Percentiles rank a stretch among this genome's conserved stretches.
Evolutionary conservation across 192 early-diverging fungal species (phyloP).

Genomic region (Entomortierella parvispora): DNA sequence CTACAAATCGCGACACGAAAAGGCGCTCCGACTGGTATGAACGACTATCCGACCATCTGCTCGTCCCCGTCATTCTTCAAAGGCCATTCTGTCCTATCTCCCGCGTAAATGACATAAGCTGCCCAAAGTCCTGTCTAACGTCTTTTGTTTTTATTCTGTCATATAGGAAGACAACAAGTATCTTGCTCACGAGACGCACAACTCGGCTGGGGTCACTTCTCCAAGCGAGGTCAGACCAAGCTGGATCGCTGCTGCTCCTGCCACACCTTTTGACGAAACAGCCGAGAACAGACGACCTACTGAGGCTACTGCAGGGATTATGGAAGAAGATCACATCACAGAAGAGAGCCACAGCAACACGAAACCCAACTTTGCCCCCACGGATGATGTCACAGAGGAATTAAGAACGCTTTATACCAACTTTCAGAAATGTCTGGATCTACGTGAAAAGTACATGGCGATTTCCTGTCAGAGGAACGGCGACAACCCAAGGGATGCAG

Average conservation of each 20-base stretch:
- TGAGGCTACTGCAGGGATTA: conserved; percentile 3
- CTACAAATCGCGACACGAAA: conserved; percentile 19
- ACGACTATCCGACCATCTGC: no score
- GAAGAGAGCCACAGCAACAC: background rate
- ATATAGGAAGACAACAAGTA: conserved; percentile 30
- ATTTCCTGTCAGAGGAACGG: conserved; percentile 72
- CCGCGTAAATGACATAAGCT: no score
- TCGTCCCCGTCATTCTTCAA: no score
- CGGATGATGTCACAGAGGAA: conserved; percentile 67
- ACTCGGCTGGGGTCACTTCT: background rate
- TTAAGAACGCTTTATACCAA: conserved; percentile 67
- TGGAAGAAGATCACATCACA: background rate
- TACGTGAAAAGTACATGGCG: conserved; percentile 89
- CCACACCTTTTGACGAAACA: conserved; percentile 1
- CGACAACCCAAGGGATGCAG: conserved; percentile 87
- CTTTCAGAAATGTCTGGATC: conserved; percentile 77
- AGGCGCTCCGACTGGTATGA: conserved; percentile 12
- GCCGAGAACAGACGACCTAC: background rate
- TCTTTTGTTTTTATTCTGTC: background rate
- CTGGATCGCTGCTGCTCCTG: background rate
- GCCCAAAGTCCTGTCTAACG: no score
- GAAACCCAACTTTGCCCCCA: conserved; percentile 1
- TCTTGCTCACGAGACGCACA: conserved; percentile 10
- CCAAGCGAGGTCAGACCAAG: background rate
- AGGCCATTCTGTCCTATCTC: no score